Evolutionary conservation across 208 protist genomes (phyloP), one percentile per base, ranked within the genome.

Genomic region (Acanthamoeba healyi): DNA sequence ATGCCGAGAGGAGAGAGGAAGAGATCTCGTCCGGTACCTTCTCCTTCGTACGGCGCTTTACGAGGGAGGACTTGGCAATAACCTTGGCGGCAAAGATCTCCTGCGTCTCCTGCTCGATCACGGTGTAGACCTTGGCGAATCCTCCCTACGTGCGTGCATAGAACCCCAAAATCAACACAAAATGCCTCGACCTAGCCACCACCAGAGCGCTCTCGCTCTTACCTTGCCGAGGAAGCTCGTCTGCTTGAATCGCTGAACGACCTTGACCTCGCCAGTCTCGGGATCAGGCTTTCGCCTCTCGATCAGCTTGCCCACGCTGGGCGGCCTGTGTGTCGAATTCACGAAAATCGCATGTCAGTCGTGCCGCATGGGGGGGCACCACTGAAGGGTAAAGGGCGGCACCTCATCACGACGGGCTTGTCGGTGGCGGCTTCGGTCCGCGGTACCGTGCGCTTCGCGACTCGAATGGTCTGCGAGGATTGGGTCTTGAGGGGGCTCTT

Each of bases 101-200:
- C 38, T 94, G 84, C 0, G 95, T 98, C 36, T 95, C 87, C 42
- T 94, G 19, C 70, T 99, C 97, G 1, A 94, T 96, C 91, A 99
- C 97, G 94, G 98, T 96, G 96, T 98, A 99, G 94, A 98, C 99
- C 96, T 99, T 98, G 14, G 99, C 99, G 96, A 99, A 99, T 14
- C 99, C 99, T 84, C 99, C 99, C 95, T 99, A 46, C 29, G 36
- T 4, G 58, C 5, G n/a, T n/a, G n/a, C 17, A 44, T 26, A 26
- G 6, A 84, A n/a, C n/a, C n/a, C n/a, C n/a, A n/a, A n/a, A n/a
- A n/a, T n/a, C n/a, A n/a, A n/a, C n/a, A n/a, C n/a, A n/a, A n/a
- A n/a, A n/a, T n/a, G n/a, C n/a, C n/a, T n/a, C n/a, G n/a, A n/a
- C n/a, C n/a, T n/a, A n/a, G n/a, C n/a, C n/a, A n/a, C n/a, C n/a